These are phyloP conservation scores for Auricularia auricula-judae DNA, from an alignment of 768 basidiomycete species.

Conservation along the genomic window DNA sequence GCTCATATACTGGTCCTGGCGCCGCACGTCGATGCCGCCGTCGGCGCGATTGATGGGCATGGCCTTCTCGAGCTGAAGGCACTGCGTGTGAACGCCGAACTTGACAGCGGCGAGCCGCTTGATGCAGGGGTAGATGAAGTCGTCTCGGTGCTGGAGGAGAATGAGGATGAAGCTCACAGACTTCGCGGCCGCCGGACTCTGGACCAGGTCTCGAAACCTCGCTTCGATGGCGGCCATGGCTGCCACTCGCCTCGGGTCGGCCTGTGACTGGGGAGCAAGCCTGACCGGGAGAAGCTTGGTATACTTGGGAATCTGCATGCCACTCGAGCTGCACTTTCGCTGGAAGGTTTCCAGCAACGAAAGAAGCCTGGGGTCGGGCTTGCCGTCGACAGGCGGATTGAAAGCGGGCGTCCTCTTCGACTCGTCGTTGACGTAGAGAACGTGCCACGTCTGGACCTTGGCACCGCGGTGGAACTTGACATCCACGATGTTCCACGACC, in stretches of 20 bases:
- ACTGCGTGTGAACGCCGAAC: constrained; percentile 58
- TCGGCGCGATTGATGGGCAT: constrained; percentile 33
- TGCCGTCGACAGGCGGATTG: constrained; percentile 12
- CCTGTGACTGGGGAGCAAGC: constrained; percentile 8
- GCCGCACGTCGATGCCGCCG: constrained; percentile 22
- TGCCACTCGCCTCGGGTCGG: constrained; percentile 41
- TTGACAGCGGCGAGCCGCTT: constrained; percentile 67
- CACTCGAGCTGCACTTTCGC: constrained; percentile 50
- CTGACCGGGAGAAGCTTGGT: background rate
- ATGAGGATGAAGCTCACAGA: constrained; percentile 49
- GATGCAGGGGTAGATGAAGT: constrained; percentile 70
- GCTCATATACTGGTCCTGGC: constrained; percentile 52
- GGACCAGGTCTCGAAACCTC: constrained; percentile 17
- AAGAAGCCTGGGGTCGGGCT: constrained; percentile 43
- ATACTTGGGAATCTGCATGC: constrained; percentile 36
- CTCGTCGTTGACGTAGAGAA: constrained; percentile 47
- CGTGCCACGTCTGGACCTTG: constrained; percentile 36
- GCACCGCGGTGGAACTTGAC: constrained; percentile 47
- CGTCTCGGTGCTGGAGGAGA: constrained; percentile 54
- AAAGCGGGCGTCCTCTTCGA: background rate
- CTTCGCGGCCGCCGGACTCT: constrained; percentile 20
- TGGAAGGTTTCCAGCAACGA: constrained; percentile 40
- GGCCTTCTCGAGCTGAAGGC: constrained; percentile 62
- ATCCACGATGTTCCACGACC: constrained; percentile 62
- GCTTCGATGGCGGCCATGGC: constrained; percentile 38